A percentile compares a stretch with the other conserved stretches of the same genome.
Evolutionary conservation across 495 filamentous ascomycete species (phyloP).

Genomic region (Chaetomidium leptoderma): DNA sequence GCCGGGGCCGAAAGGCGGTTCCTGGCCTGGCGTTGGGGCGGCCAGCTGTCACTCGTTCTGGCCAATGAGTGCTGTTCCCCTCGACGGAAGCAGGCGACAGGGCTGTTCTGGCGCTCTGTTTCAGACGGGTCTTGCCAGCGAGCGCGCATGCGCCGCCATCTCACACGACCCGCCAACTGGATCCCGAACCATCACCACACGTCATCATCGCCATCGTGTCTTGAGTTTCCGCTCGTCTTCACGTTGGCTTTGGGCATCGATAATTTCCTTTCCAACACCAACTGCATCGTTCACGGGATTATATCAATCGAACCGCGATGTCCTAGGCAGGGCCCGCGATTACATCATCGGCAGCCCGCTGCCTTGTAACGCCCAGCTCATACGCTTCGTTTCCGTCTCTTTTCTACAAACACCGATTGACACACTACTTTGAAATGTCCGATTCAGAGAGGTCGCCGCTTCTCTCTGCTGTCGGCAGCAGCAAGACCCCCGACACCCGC

Average conservation of each 20-base stretch:
- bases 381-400: not conserved
- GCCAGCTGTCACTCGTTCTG: not conserved
- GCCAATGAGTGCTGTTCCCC: not conserved
- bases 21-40: constrained; percentile 1
- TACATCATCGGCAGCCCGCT: constrained; percentile 15
- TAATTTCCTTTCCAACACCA: too few species aligned
- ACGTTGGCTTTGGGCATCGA: too few species aligned
- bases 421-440: constrained; percentile 36
- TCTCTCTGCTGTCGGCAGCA: constrained; percentile 30
- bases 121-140: not conserved
- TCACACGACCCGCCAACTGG: not conserved
- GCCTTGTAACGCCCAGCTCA: not conserved
- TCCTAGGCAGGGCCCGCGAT: constrained; percentile 12
- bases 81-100: not conserved
- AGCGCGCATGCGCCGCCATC: not conserved
- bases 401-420: not conserved
- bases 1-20: not conserved
- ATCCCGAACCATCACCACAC: not conserved
- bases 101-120: not conserved
- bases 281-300: too few species aligned
- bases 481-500: constrained; percentile 29
- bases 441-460: constrained; percentile 43
- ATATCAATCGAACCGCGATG: constrained; percentile 19
- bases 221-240: not conserved
- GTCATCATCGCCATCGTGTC: not conserved